A percentile compares a stretch with the other conserved stretches of the same genome.
phyloP scores from a whole-genome alignment of 495 filamentous ascomycete species.

The Tuber calosporum region DNA sequence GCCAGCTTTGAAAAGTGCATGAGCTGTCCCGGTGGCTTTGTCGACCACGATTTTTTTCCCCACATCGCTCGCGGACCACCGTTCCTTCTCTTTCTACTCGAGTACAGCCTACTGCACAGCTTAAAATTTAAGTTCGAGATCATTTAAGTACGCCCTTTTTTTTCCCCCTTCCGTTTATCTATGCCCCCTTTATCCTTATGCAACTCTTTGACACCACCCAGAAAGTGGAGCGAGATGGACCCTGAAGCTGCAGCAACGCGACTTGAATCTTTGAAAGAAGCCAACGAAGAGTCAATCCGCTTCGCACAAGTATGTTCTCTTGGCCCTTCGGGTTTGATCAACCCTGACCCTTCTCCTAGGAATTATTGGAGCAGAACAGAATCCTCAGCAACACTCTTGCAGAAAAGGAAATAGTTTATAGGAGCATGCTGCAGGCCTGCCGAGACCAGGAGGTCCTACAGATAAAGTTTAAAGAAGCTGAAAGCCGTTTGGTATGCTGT shows the following conservation, averaged over 20 bases:
- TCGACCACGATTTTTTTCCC: background rate
- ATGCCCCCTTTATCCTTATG: background rate
- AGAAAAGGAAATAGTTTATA: conserved; percentile 21
- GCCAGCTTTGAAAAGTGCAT: background rate
- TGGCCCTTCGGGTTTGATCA: background rate
- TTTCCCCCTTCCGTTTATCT: background rate
- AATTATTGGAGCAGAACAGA: conserved; percentile 26
- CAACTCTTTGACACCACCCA: background rate
- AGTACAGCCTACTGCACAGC: no score
- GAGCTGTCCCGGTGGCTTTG: background rate
- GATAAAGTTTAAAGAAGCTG: conserved; percentile 18
- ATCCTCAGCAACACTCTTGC: conserved; percentile 16
- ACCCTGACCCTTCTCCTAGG: conserved; percentile 14
- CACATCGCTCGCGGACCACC: background rate
- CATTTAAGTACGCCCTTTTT: background rate
- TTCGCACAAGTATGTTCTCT: conserved; percentile 23
- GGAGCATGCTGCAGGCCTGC: conserved; percentile 20
- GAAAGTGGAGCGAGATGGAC: background rate
- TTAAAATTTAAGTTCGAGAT: background rate
- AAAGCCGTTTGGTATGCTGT: conserved; percentile 22
- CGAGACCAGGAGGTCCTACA: conserved; percentile 14
- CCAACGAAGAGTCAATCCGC: conserved; percentile 22
- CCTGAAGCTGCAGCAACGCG: conserved; percentile 4
- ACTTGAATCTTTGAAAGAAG: conserved; percentile 22
- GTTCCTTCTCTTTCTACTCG: background rate